Evolutionary conservation across 202 grass and related monocot species (phyloP).

Genomic region (Elaeis oleifera): DNA sequence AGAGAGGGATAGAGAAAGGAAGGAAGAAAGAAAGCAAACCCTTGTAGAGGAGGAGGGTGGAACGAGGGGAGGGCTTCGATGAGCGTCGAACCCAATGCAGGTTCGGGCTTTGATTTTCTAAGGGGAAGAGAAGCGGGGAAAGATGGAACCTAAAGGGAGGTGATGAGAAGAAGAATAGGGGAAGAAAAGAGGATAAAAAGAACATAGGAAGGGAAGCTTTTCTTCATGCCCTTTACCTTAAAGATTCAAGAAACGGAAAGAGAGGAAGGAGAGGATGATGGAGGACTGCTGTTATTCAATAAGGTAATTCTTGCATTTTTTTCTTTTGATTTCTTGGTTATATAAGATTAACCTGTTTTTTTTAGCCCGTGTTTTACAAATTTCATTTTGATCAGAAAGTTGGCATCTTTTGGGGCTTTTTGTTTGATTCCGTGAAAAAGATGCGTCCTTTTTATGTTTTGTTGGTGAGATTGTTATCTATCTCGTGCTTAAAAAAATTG

Average conservation of each 20-base stretch:
- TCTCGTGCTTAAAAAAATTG: no score
- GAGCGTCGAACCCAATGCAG: no score
- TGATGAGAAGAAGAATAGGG: neutral
- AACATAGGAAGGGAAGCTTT: conserved; percentile 13
- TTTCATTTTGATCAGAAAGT: conserved; percentile 3
- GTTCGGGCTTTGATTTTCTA: no score
- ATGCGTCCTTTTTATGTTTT: no score
- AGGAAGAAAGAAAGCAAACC: no score
- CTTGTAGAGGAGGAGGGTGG: no score
- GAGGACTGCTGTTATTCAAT: conserved; percentile 11
- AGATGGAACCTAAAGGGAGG: no score
- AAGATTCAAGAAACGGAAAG: conserved; percentile 29
- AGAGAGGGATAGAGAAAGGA: no score
- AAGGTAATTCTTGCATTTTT: conserved; percentile 17
- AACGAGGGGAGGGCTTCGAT: no score
- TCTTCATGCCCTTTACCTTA: conserved; percentile 12
- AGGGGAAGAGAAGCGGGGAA: no score
- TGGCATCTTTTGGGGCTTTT: neutral
- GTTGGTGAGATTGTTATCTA: no score
- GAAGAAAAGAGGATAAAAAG: conserved; percentile 1
- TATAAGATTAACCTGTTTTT: neutral
- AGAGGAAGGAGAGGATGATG: conserved; percentile 29
- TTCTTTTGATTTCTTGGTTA: neutral
- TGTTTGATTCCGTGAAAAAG: no score
- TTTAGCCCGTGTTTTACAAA: conserved; percentile 6